phyloP scores from a whole-genome alignment of 495 filamentous ascomycete genomes.

The Monascus purpureus region DNA sequence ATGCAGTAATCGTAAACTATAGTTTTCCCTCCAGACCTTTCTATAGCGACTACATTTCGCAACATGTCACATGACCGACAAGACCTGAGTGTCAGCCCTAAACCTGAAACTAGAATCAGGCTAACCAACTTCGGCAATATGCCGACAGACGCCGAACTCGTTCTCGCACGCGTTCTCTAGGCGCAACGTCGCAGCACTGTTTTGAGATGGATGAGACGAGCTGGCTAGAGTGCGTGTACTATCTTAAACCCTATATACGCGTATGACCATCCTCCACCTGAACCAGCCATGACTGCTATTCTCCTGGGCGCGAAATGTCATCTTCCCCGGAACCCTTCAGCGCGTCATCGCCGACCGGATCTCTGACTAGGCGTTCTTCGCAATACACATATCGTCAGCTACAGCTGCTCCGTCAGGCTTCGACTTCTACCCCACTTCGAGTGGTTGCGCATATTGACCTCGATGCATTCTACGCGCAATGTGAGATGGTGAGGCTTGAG shows the following conservation, averaged over 20 bases:
- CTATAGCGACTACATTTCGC: too few relatives aligned
- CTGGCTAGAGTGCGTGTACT: too few relatives aligned
- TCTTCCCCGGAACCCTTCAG: constrained; percentile 17
- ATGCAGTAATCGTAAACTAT: too few relatives aligned
- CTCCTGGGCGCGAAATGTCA: constrained; percentile 9
- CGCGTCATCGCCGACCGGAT: constrained; percentile 15
- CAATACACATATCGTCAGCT: constrained; percentile 78
- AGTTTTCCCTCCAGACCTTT: too few relatives aligned
- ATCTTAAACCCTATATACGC: too few relatives aligned
- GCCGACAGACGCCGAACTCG: not conserved
- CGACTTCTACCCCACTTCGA: constrained; percentile 61
- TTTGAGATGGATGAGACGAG: too few relatives aligned
- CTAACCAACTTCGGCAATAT: not conserved
- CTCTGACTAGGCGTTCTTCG: constrained; percentile 36
- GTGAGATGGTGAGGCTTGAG: constrained; percentile 75
- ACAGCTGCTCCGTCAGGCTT: constrained; percentile 54
- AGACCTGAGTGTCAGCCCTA: not conserved
- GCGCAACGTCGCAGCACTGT: too few relatives aligned
- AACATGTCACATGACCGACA: not conserved
- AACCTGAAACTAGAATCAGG: too few relatives aligned
- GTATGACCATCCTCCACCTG: not conserved
- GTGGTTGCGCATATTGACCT: constrained; percentile 88
- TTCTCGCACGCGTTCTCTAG: too few relatives aligned
- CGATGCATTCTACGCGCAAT: constrained; percentile 97
- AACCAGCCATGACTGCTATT: constrained; percentile 10